Base-by-base conservation (phyloP, 192 early-diverging fungal species). In the Mortierella antarctica region DNA sequence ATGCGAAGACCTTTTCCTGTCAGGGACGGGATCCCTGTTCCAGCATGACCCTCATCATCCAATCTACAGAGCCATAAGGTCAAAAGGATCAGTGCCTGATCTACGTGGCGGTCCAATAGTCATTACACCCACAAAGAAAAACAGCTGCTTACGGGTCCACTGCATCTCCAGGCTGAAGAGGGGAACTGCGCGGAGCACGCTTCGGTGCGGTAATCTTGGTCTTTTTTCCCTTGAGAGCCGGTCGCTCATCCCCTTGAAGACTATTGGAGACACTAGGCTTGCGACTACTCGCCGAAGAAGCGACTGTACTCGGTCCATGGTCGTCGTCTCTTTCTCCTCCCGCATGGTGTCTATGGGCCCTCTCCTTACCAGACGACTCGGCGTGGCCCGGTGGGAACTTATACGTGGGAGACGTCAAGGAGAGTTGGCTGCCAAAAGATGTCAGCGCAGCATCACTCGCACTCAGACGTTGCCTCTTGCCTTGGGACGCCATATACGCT, bases 1-100 rank as follows among this genome's bases (percentile, higher is more conserved):
- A 88, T 86, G 4, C 90, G 83, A 46, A 92, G 74, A 18, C 90
- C 90, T 71, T 86, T 40, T 41, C 51, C 68, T 21, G 68, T 15
- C 17, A 59, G 20, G 55, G 56, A 64, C 53, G 46, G 60, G 9
- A 44, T 11, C 13, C 56, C 47, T 39, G 55, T 20, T 20, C 23
- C 63, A 7, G 48, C 49, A 20, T 54, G 44, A 2, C 41, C 62
- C 7, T 70, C 67, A 15, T 77, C 75, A 5, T 71, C 68, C 40
- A 65, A 55, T 49, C 75, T 79, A 65, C 17, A 21, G 7, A 39
- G 7, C 13, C 13, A 15, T 6, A 31, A 10, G 18, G 8, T 14
- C 1, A 20, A 62, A 39, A 48, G 44, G 15, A 31, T n/a, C n/a
- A 69, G 57, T 55, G 17, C 55, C 2, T 39, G 44, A 55, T 56